Evolutionary conservation across 352 stramenopile genomes (phyloP).

Genomic region (Blastocystis sp.): DNA sequence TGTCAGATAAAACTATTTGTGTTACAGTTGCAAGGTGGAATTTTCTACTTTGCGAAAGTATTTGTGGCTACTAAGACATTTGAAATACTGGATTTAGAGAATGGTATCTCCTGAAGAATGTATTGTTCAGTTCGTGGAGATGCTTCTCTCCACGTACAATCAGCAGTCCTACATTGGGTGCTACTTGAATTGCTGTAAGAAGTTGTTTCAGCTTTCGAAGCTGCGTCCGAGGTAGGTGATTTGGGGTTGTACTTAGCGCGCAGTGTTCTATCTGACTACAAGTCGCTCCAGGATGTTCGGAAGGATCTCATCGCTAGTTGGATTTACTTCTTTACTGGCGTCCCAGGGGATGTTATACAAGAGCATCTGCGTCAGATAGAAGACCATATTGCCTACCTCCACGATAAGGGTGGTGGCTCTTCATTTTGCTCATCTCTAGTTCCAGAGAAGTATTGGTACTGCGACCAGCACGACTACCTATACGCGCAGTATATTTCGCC

Average conservation of each 20-base stretch:
- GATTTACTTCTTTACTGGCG: not conserved
- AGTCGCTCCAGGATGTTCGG: not conserved
- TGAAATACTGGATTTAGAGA: not conserved
- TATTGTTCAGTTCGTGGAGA: constrained; percentile 24
- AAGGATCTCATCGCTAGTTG: not conserved
- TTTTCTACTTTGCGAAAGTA: too few species aligned
- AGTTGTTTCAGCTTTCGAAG: not conserved
- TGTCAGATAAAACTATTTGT: not conserved
- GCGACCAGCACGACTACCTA: not conserved
- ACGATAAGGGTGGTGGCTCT: not conserved
- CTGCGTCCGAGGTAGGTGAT: constrained; percentile 11
- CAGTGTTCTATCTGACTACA: constrained; percentile 18
- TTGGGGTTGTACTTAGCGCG: not conserved
- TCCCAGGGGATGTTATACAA: not conserved
- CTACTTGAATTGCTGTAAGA: not conserved
- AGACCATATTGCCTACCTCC: constrained; percentile 3
- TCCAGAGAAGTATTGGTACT: not conserved
- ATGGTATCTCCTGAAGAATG: not conserved
- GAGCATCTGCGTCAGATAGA: not conserved
- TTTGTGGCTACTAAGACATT: not conserved
- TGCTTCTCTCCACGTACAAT: not conserved
- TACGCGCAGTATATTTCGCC: constrained; percentile 35
- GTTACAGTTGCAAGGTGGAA: too few species aligned
- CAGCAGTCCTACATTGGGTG: constrained; percentile 3
- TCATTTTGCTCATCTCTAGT: not conserved